Conservation (phyloP, 1,284 basidiomycete species). For the Ceratobasidium sp. region DNA sequence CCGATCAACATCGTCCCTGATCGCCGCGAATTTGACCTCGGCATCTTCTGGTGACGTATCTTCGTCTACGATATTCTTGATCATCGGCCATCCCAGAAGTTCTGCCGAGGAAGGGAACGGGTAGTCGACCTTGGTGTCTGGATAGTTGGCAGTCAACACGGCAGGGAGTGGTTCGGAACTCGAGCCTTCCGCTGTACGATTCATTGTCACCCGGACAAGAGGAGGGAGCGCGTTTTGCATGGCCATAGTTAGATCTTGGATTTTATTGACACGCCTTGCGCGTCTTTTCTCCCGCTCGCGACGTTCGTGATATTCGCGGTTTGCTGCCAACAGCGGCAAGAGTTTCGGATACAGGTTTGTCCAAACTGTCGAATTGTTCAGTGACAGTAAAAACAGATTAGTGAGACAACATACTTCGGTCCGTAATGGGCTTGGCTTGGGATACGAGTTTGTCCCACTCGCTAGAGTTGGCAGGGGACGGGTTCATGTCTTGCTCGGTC, state of each 20-base stretch:
- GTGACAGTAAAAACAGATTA: background rate
- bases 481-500: background rate
- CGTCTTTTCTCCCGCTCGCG: background rate
- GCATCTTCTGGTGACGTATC: background rate
- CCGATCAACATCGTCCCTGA: background rate
- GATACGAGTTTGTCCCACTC: background rate
- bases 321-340: background rate
- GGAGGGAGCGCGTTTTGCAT: background rate
- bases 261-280: background rate
- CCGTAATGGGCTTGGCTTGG: conserved; percentile 15
- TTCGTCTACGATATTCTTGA: background rate
- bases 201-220: background rate
- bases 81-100: background rate
- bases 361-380: background rate
- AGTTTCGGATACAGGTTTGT: conserved; percentile 5
- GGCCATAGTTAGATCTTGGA: background rate
- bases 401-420: background rate
- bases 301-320: background rate
- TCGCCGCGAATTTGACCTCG: background rate
- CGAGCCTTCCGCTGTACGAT: background rate
- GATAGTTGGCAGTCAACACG: background rate
- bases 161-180: background rate
- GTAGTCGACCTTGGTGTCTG: background rate
- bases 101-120: background rate
- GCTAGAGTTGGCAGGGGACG: background rate